Percentiles rank a stretch among this genome's conserved stretches.
These are phyloP conservation scores for Boletus subparvulus DNA, from an alignment of 768 basidiomycete genomes.

Conservation along the genomic window DNA sequence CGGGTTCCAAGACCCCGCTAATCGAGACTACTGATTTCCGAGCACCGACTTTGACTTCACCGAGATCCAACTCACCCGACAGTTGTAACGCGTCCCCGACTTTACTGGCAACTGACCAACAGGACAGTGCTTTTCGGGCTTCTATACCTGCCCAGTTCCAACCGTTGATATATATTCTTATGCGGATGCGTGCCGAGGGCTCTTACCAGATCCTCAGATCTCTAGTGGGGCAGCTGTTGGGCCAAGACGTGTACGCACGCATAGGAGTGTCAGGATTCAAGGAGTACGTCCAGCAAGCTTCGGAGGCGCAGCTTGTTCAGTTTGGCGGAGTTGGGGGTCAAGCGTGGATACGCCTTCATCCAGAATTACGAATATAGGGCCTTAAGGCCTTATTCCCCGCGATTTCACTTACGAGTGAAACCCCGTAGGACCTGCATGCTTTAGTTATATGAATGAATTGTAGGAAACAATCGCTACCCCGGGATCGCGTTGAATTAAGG, in stretches of 20 bases:
- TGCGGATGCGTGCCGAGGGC: slow-evolving; percentile 34
- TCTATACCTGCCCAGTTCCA: slow-evolving; percentile 20
- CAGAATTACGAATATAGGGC: slow-evolving; percentile 19
- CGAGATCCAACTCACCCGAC: neutral
- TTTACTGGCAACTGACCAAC: neutral
- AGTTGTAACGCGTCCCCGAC: neutral
- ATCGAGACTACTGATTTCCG: slow-evolving; percentile 3
- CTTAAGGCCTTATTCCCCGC: too few species aligned
- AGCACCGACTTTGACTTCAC: neutral
- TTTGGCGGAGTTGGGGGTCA: slow-evolving; percentile 39
- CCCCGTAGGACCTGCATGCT: slow-evolving; percentile 2
- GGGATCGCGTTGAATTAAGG: neutral
- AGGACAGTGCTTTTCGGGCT: neutral
- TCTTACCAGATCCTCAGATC: slow-evolving; percentile 37
- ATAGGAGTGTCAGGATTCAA: slow-evolving; percentile 43
- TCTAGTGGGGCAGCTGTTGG: slow-evolving; percentile 35
- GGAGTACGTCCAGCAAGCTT: slow-evolving; percentile 42
- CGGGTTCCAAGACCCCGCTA: slow-evolving; percentile 2
- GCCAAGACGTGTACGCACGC: slow-evolving; percentile 34
- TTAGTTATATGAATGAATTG: slow-evolving; percentile 19
- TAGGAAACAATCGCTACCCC: slow-evolving; percentile 4
- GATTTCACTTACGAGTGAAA: slow-evolving; percentile 7
- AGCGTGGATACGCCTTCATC: slow-evolving; percentile 38
- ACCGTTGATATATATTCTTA: slow-evolving; percentile 36
- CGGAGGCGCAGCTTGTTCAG: slow-evolving; percentile 38